Conservation (phyloP, 768 basidiomycete genomes). For the Auricularia cornea region DNA sequence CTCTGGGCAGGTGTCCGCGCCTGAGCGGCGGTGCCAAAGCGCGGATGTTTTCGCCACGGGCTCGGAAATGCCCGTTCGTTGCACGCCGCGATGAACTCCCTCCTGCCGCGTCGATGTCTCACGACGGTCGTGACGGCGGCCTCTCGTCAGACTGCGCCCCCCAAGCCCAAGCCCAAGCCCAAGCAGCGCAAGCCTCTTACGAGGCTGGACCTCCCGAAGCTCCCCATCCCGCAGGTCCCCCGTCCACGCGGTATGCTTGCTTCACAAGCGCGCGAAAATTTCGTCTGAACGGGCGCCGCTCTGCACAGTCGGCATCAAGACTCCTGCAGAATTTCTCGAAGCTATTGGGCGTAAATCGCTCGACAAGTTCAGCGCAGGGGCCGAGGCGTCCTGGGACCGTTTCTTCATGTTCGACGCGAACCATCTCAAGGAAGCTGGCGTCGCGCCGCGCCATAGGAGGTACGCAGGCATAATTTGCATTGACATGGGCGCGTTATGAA, state of each 20-base stretch:
- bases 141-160: background rate
- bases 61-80: background rate
- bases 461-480: conserved; percentile 24
- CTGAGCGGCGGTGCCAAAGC: background rate
- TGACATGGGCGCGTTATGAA: background rate
- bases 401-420: conserved; percentile 56
- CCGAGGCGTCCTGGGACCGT: conserved; percentile 46
- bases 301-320: conserved; percentile 39
- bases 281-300: background rate
- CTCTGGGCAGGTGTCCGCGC: no score
- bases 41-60: background rate
- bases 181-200: background rate
- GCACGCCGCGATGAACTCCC: background rate
- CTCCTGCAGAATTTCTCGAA: conserved; percentile 58
- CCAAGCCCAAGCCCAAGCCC: background rate
- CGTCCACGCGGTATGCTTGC: conserved; percentile 23
- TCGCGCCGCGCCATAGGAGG: conserved; percentile 66
- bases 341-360: conserved; percentile 65
- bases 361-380: conserved; percentile 51
- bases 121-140: background rate
- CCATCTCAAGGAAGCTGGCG: conserved; percentile 55
- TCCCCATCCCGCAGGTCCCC: conserved; percentile 20
- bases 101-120: background rate
- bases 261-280: conserved; percentile 4
- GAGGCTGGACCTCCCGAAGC: background rate